Evolutionary conservation across 805 yeast genomes (phyloP).

Genomic region (Spathaspora sp.): DNA sequence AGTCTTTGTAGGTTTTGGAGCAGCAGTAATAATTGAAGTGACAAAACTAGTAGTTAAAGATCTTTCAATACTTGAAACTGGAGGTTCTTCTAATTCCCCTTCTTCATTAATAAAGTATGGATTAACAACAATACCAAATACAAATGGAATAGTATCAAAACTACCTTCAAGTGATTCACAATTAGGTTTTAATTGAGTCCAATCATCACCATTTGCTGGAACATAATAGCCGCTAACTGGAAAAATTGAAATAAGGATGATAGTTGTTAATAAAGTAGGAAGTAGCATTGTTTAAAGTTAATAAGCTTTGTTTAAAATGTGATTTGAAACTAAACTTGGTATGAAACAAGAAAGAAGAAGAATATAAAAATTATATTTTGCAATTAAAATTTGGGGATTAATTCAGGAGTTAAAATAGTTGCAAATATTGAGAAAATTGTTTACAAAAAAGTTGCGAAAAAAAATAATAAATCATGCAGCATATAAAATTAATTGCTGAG

Average conservation of each 20-base stretch:
- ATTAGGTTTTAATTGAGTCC: slow-evolving; percentile 30
- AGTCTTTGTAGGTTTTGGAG: slow-evolving; percentile 20
- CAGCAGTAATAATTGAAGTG: slow-evolving; percentile 15
- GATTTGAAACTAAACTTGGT: not conserved
- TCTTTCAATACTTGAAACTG: slow-evolving; percentile 9
- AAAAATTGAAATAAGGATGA: not conserved
- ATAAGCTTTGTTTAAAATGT: not conserved
- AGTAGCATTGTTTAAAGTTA: not conserved
- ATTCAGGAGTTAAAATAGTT: not conserved
- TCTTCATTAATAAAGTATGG: slow-evolving; percentile 18
- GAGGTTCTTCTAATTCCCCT: slow-evolving; percentile 19
- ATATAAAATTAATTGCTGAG: not conserved
- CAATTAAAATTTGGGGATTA: not conserved
- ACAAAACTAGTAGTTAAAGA: slow-evolving; percentile 10
- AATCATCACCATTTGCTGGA: slow-evolving; percentile 32
- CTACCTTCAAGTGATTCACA: slow-evolving; percentile 13
- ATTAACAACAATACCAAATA: slow-evolving; percentile 33
- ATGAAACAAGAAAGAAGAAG: not conserved
- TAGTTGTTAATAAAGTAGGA: not conserved
- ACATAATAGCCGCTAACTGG: slow-evolving; percentile 10
- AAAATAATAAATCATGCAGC: not conserved
- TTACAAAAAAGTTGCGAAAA: not conserved
- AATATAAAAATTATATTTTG: not conserved
- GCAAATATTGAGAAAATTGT: slow-evolving; percentile 1
- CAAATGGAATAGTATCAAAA: slow-evolving; percentile 24